Base-by-base conservation (phyloP, 2,329 filamentous ascomycete species). In the Fusarium cyanostomum region DNA sequence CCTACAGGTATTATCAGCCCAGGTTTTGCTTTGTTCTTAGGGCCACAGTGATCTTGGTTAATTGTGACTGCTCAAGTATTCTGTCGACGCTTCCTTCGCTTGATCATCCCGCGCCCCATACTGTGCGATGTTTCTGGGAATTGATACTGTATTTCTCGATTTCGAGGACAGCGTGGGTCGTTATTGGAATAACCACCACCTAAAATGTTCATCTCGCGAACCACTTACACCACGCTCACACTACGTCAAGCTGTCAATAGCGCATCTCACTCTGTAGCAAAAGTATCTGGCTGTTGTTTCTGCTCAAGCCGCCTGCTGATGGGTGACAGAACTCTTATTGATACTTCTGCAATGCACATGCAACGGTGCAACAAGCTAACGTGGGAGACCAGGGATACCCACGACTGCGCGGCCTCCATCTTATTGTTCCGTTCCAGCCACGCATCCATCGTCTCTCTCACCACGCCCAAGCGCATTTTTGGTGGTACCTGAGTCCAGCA, bases 361-460 rank as follows among this genome's bases (percentile, higher is more conserved):
- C 60, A 57, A 34, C 21, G 52, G 67, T 69, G 66, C 66, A 69
- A 62, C 56, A 52, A 34, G 39, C 49, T 56, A 67, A 45, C 50
- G 44, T 49, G 52, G 56, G 35, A 33, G 24, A 43, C 15, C 53
- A 56, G 50, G 54, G 46, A 56, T 64, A 48, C 62, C 63, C 49
- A 54, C 52, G 44, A 45, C 45, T 42, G 24, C 34, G 34, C 41
- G 33, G 26, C 21, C 46, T 49, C 35, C 45, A 34, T 49, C 42
- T 30, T 34, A 42, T 48, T 50, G 43, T 49, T 56, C 52, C 26
- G 46, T 41, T 44, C 43, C 55, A 59, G 56, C 61, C 62, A 64
- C 49, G 49, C 57, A 62, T 33, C 34, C 50, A 41, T 54, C 48
- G 34, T 31, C 46, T 34, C 39, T 45, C 38, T 21, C 27, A 37